phyloP scores from a whole-genome alignment of 75 land plant species.

The Cryptomeria japonica region DNA sequence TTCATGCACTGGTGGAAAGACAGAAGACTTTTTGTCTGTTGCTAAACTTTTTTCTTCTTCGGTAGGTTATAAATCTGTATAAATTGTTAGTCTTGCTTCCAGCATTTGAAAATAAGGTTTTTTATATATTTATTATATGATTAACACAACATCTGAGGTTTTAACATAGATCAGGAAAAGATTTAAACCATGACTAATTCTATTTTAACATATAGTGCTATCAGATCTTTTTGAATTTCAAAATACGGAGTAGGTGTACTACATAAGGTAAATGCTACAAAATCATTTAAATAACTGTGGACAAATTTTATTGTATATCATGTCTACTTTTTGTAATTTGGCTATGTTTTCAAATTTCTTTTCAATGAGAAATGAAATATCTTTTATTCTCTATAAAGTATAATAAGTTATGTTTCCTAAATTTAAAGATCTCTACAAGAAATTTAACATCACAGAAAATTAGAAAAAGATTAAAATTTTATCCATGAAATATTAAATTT shows the following conservation, averaged over 20 bases:
- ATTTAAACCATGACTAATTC: neutral
- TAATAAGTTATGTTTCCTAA: neutral
- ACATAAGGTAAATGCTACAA: neutral
- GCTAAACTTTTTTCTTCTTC: slow-evolving; percentile 73
- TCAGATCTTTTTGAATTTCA: neutral
- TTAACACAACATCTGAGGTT: neutral
- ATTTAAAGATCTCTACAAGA: neutral
- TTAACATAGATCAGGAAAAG: neutral
- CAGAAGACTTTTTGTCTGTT: slow-evolving; percentile 89
- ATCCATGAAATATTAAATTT: neutral
- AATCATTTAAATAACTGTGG: neutral
- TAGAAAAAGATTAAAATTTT: too few species aligned
- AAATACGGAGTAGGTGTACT: neutral
- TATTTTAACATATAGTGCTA: neutral
- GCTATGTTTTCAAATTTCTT: neutral
- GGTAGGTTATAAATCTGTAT: slow-evolving; percentile 32
- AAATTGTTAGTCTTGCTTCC: neutral
- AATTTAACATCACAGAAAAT: neutral
- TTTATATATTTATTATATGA: neutral
- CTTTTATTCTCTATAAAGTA: neutral
- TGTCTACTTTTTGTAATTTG: neutral
- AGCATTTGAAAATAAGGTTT: neutral
- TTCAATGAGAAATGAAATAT: neutral
- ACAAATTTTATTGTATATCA: neutral
- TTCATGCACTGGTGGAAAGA: slow-evolving; percentile 98